Evolutionary conservation across 768 basidiomycete genomes (phyloP), one percentile per base, ranked within the genome.

Genomic region (Rhodosporidiobolus odoratus): DNA sequence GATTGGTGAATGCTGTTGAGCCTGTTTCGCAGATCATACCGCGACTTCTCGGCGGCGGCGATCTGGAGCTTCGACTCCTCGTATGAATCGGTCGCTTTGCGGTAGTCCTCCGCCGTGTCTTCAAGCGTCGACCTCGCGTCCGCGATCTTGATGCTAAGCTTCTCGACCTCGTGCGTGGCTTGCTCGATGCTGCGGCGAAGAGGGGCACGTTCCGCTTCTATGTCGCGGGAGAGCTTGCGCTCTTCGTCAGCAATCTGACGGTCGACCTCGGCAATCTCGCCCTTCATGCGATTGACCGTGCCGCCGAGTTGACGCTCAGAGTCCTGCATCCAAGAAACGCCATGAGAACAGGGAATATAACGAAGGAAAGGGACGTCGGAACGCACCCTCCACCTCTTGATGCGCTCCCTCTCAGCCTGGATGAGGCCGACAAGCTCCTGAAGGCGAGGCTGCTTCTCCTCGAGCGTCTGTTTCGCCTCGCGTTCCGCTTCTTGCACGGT

Each of bases 231-330:
- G 85, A 82, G 50, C 84, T 77, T 85, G 41, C 78, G 79, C 15
- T 82, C 81, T 78, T 89, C 89, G 37, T 81, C 82, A 3, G 74
- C 80, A 48, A 92, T 87, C 58, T 84, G 81, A 25, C 78, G 73
- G 3, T 85, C 78, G n/a, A 80, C 76, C 0, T 80, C 79, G 25
- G 73, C 69, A 56, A 84, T 83, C 23, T 45, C 56, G 27, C 15
- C 43, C 9, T 32, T 9, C 23, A 65, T 54, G 53, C 61, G 72
- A 0, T 10, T 1, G 12, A 69, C 2, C 21, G 61, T n/a, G 15
- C 19, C 25, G 50, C 48, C 68, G 35, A 65, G 47, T 54, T 58
- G 34, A 32, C 69, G 69, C 56, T 74, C 69, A 19, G 30, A 27
- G 57, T 62, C 62, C 68, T 72, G 59, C 13, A 17, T 8, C 34